Percentiles rank a stretch among this genome's conserved stretches.
Conservation (phyloP, 352 stramenopile genomes). For the Globisporangium carolinianum region DNA sequence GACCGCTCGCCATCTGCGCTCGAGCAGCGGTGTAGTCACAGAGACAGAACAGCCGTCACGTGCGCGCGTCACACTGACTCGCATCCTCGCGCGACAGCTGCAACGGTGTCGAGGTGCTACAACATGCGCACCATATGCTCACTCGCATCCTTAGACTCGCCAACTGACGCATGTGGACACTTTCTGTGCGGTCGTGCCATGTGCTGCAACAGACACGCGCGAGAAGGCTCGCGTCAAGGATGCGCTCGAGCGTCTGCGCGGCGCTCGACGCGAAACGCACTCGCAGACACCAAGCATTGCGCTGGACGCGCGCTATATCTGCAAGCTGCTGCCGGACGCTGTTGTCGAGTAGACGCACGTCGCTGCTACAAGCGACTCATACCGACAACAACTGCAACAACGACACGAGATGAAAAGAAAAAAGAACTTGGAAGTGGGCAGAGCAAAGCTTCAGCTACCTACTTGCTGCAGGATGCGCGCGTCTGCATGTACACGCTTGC, state of each 20-base stretch:
- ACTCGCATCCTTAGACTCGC: no score
- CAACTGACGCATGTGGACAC: background rate
- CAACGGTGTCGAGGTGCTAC: conserved; percentile 5
- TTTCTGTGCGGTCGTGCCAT: background rate
- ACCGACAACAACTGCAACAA: background rate
- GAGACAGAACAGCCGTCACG: background rate
- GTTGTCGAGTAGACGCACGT: no score
- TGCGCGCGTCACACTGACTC: background rate
- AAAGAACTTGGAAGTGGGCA: background rate
- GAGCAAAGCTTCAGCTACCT: no score
- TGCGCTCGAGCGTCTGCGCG: background rate
- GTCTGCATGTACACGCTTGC: background rate
- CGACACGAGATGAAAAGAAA: conserved; percentile 1
- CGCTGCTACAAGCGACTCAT: background rate
- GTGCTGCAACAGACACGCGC: background rate
- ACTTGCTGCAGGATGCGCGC: background rate
- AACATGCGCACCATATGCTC: background rate
- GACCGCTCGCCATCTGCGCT: background rate
- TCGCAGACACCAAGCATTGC: background rate
- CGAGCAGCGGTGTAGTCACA: background rate
- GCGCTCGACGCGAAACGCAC: background rate
- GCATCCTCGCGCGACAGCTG: conserved; percentile 3
- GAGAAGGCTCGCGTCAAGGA: conserved; percentile 1
- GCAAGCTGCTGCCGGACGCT: background rate
- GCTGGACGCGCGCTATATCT: background rate